Base-by-base conservation (phyloP, 2,329 filamentous ascomycete species). In the Colletotrichum destructivum region DNA sequence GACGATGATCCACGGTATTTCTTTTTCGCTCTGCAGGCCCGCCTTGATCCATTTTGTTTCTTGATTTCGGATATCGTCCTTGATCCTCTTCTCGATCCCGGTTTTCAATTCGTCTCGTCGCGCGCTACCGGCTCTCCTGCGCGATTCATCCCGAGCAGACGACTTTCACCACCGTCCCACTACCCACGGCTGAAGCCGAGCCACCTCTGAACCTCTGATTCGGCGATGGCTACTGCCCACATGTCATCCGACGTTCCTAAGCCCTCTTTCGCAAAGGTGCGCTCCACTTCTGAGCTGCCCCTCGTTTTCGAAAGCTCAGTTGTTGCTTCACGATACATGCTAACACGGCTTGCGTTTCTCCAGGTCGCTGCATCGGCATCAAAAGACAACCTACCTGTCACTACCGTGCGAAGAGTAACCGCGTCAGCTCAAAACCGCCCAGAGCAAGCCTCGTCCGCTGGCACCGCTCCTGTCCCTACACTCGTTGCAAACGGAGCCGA, bases 181-280 rank as follows among this genome's bases (percentile, higher is more conserved):
- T 72, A 68, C 68, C 67, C 16, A 61, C 61, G 56, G 46, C 55
- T 26, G 46, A 60, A 56, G 12, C 21, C 46, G 44, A 57, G 64
- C 57, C 46, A 26, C 44, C 38, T 40, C 40, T 51, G 18, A 35
- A 46, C 44, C 47, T 60, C 52, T 13, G 23, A 26, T 61, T 23
- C 35, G 59, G 77, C 74, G 74, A 89, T 89, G 87, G 84, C 86
- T 73, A 82, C 85, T 57, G 79, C 84, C 66, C 83, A 84, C 77
- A 81, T 85, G 75, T 81, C 84, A 75, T 78, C 85, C 73, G 86
- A 88, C 75, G 75, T 83, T 66, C 83, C 84, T 64, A 90, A 89
- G 82, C 88, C 91, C 76, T 94, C 92, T 54, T 95, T 95, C 86
- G 93, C 93, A 82, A 94, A 93, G 88, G 93, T 94, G 84, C 70